These are phyloP conservation scores for Fonsecaea multimorphosa DNA, from an alignment of 2,329 filamentous ascomycete species.

Conservation along the genomic window DNA sequence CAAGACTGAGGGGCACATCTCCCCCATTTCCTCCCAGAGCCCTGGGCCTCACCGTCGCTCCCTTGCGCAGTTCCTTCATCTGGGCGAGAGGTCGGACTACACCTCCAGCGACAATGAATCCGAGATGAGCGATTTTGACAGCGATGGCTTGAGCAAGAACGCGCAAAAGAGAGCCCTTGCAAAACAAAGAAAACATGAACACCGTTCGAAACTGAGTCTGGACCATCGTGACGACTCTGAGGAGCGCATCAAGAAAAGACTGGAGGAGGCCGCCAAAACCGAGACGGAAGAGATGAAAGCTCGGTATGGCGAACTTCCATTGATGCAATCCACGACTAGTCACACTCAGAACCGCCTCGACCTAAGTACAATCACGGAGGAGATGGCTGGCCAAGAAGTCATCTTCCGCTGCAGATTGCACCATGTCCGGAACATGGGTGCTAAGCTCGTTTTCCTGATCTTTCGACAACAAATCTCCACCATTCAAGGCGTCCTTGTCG, in stretches of 20 bases:
- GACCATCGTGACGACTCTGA: slow-evolving; percentile 52
- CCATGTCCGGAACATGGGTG: slow-evolving; percentile 79
- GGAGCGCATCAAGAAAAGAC: slow-evolving; percentile 48
- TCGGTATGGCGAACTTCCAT: slow-evolving; percentile 63
- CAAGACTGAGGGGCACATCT: slow-evolving; percentile 24
- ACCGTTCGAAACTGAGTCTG: slow-evolving; percentile 50
- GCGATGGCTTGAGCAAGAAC: slow-evolving; percentile 51
- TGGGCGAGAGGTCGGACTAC: slow-evolving; percentile 41
- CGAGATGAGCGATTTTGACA: slow-evolving; percentile 45
- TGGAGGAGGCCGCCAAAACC: slow-evolving; percentile 58
- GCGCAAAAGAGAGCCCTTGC: slow-evolving; percentile 52
- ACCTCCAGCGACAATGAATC: slow-evolving; percentile 49
- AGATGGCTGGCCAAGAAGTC: slow-evolving; percentile 65
- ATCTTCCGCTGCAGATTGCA: slow-evolving; percentile 75
- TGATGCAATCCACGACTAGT: slow-evolving; percentile 64
- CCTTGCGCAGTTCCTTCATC: slow-evolving; percentile 49
- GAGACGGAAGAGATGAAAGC: slow-evolving; percentile 65
- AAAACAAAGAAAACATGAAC: slow-evolving; percentile 48
- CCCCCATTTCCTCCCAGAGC: slow-evolving; percentile 38
- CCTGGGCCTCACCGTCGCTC: slow-evolving; percentile 49
- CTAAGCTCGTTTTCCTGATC: slow-evolving; percentile 82
- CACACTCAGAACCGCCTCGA: slow-evolving; percentile 55
- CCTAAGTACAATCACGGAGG: slow-evolving; percentile 59
- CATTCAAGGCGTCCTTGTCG: slow-evolving; percentile 79
- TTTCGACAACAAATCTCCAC: slow-evolving; percentile 84